Base-by-base conservation (phyloP, 306 rosid genomes). In the Trifolium subterraneum region DNA sequence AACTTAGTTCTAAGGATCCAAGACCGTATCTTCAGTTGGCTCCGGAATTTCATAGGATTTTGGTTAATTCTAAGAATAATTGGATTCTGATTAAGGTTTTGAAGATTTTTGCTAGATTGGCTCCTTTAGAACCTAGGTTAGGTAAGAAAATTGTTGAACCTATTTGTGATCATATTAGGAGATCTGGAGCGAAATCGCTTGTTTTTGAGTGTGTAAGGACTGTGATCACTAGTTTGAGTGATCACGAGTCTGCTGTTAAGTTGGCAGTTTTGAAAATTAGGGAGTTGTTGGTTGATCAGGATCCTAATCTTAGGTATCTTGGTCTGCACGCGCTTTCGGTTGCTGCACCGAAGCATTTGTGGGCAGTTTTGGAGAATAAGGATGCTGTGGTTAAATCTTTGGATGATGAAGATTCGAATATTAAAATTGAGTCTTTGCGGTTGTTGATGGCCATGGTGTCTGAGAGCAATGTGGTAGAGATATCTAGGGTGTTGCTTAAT, bases 291-390 rank as follows among this genome's bases (percentile, higher is more conserved):
- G 79, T 78, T 47, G 97, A 90, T 36, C 88, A 89, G 78, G 98
- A 93, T 79, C 95, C 92, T 2, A 94, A 94, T 88, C 88, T 91
- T 4, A 92, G 86, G 86, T 94, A 88, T 87, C 95, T 94, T 68
- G 98, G 91, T 9, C 68, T 94, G 81, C 92, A 90, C 1, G 97
- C 88, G 0, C 95, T 90, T 61, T 88, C 87, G 0, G 86, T 83
- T 62, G 80, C 87, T 50, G 89, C 84, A 1, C 66, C 80, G 7
- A 78, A 77, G 63, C 96, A 91, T 68, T 68, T 75, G 71, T 94
- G 99, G 99, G 95, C 88, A 0, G 95, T 92, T 20, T 48, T 88
- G 88, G 97, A 90, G 86, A 94, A 90, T 36, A 90, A 94, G 83
- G 97, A 92, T 63, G 79, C 84, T 33, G 96, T 94, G 84, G 79